Conservation (phyloP, 164 flowering plant species). For the Vitis cinerea region DNA sequence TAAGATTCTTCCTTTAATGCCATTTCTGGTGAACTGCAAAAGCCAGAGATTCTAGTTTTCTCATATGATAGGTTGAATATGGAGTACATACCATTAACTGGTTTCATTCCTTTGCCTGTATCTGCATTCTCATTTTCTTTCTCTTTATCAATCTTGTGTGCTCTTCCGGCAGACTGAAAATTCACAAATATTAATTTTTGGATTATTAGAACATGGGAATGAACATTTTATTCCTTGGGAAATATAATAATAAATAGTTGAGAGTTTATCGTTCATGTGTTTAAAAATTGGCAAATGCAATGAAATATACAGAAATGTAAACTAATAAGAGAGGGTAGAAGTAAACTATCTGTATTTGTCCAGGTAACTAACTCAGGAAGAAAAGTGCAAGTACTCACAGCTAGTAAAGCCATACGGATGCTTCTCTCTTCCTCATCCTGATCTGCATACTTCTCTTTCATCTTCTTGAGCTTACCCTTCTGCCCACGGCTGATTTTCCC, state of each 20-base stretch:
- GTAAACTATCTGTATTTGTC: not conserved
- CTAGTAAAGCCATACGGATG: slow-evolving; percentile 84
- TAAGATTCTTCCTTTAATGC: no score
- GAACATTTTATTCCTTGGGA: not conserved
- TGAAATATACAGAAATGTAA: no score
- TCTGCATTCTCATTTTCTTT: slow-evolving; percentile 26
- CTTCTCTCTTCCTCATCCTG: slow-evolving; percentile 95
- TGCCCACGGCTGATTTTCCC: slow-evolving; percentile 83
- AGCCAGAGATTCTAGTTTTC: no score
- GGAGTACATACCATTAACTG: slow-evolving; percentile 40
- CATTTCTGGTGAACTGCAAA: no score
- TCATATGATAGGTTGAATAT: not conserved
- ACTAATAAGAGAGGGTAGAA: no score
- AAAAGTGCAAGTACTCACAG: slow-evolving; percentile 52
- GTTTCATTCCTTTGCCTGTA: slow-evolving; percentile 25
- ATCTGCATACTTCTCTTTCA: slow-evolving; percentile 90
- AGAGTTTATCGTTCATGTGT: no score
- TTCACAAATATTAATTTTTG: slow-evolving; percentile 4
- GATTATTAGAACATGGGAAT: not conserved
- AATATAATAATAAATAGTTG: no score
- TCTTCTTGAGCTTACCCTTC: slow-evolving; percentile 84
- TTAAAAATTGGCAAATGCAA: no score
- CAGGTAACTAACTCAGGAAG: not conserved
- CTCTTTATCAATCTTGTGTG: slow-evolving; percentile 36
- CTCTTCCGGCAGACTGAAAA: slow-evolving; percentile 78